These are phyloP conservation scores for Mortierella sp. DNA, from an alignment of 371 early-diverging fungal species.

Conservation along the genomic window DNA sequence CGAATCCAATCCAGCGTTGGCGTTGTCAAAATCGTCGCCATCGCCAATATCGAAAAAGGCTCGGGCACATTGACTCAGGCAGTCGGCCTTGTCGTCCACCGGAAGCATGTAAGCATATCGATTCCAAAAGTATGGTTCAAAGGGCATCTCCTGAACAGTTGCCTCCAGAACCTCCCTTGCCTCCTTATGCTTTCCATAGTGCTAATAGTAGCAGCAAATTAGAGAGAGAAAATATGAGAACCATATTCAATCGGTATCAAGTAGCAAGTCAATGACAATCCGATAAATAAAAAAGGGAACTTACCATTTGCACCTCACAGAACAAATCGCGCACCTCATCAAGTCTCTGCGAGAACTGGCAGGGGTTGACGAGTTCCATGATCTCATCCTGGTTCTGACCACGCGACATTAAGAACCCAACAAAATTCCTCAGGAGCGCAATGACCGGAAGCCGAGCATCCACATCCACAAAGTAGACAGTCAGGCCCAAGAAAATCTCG, in stretches of 20 bases:
- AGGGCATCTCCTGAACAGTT: slow-evolving; percentile 28
- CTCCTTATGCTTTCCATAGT: slow-evolving; percentile 17
- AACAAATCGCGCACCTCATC: slow-evolving; percentile 41
- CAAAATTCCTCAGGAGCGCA: slow-evolving; percentile 47
- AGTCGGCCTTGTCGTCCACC: slow-evolving; percentile 14
- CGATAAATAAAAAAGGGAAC: neutral
- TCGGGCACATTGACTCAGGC: slow-evolving; percentile 33
- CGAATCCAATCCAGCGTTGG: neutral
- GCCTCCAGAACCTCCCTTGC: slow-evolving; percentile 18
- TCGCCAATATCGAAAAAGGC: slow-evolving; percentile 22
- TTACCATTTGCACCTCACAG: slow-evolving; percentile 43
- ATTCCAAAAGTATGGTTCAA: slow-evolving; percentile 51
- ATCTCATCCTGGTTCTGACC: slow-evolving; percentile 33
- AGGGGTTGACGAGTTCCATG: slow-evolving; percentile 41
- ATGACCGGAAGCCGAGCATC: slow-evolving; percentile 34
- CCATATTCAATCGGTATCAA: neutral
- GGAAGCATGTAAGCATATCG: slow-evolving; percentile 32
- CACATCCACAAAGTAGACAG: slow-evolving; percentile 41
- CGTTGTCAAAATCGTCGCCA: neutral
- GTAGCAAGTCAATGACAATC: neutral
- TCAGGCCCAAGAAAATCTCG: slow-evolving; percentile 49
- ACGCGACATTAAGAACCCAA: slow-evolving; percentile 42
- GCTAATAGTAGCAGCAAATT: slow-evolving; percentile 26
- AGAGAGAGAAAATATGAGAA: no score
- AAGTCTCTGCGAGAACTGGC: slow-evolving; percentile 24